Evolutionary conservation across 139 green algal genomes (phyloP).

Genomic region (Volvox reticuliferus): DNA sequence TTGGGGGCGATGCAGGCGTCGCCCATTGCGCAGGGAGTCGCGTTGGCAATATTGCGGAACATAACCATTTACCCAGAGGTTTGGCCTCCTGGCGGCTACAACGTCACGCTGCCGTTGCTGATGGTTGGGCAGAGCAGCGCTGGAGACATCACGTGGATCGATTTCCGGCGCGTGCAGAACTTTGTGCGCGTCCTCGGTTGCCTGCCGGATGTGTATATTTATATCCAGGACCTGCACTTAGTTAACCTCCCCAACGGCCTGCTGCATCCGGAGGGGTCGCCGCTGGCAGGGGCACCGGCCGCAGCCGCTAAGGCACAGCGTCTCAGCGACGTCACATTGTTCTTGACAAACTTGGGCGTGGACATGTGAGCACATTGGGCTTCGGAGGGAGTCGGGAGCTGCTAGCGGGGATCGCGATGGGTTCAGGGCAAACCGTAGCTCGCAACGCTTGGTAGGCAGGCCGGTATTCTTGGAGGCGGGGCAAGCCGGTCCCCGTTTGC

Average conservation of each 20-base stretch:
- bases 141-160: neutral
- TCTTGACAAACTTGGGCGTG: neutral
- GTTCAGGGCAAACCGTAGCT: too few species aligned
- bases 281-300: neutral
- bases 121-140: constrained; percentile 6
- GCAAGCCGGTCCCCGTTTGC: too few species aligned
- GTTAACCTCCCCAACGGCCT: constrained; percentile 37
- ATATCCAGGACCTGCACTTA: constrained; percentile 7
- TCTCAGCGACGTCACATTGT: neutral
- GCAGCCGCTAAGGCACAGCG: neutral
- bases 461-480: too few species aligned
- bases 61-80: constrained; percentile 12
- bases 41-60: constrained; percentile 5
- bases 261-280: neutral
- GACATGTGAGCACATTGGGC: too few species aligned
- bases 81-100: constrained; percentile 10
- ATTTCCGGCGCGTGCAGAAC: neutral
- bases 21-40: neutral
- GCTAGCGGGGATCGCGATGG: too few species aligned
- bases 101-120: neutral
- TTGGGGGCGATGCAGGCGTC: neutral
- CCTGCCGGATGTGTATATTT: neutral
- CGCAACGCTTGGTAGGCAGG: too few species aligned
- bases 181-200: neutral
- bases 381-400: too few species aligned